Conservation (phyloP, 2,329 filamentous ascomycete genomes). For the Talaromyces sp. region DNA sequence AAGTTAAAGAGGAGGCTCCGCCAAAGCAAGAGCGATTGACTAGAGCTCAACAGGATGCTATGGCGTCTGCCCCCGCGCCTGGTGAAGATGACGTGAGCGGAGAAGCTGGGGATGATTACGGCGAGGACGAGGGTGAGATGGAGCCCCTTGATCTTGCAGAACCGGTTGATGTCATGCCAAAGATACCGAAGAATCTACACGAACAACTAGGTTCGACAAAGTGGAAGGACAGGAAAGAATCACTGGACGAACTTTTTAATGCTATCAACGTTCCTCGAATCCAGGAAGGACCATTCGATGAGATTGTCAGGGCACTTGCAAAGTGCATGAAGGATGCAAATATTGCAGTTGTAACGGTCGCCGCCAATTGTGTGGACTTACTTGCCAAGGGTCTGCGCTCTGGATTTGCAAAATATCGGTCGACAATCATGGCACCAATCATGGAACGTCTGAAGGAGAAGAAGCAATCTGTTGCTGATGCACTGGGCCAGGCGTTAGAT, state of each 20-base stretch:
- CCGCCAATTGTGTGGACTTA: conserved; percentile 86
- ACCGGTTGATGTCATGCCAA: conserved; percentile 78
- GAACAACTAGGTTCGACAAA: conserved; percentile 86
- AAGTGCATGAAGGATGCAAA: conserved; percentile 99
- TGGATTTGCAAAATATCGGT: conserved; percentile 74
- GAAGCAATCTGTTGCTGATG: conserved; percentile 84
- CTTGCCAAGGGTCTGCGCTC: conserved; percentile 81
- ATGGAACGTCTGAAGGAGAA: conserved; percentile 97
- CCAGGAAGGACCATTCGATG: conserved; percentile 84
- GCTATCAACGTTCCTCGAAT: conserved; percentile 82
- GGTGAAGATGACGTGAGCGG: conserved; percentile 55
- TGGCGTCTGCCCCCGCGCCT: conserved; percentile 63
- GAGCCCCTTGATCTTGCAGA: conserved; percentile 81
- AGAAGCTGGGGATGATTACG: conserved; percentile 58
- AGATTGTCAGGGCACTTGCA: conserved; percentile 76
- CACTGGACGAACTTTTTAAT: conserved; percentile 74
- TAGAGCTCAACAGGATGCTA: conserved; percentile 81
- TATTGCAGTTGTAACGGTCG: conserved; percentile 86
- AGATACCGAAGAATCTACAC: conserved; percentile 75
- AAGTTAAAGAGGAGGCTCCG: conserved; percentile 77
- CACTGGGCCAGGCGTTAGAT: conserved; percentile 80
- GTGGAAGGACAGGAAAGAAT: conserved; percentile 98
- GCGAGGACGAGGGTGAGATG: conserved; percentile 64
- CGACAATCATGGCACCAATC: conserved; percentile 78
- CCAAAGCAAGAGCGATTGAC: conserved; percentile 90